Base-by-base conservation (phyloP, 306 rosid genomes). In the Datisca glomerata region DNA sequence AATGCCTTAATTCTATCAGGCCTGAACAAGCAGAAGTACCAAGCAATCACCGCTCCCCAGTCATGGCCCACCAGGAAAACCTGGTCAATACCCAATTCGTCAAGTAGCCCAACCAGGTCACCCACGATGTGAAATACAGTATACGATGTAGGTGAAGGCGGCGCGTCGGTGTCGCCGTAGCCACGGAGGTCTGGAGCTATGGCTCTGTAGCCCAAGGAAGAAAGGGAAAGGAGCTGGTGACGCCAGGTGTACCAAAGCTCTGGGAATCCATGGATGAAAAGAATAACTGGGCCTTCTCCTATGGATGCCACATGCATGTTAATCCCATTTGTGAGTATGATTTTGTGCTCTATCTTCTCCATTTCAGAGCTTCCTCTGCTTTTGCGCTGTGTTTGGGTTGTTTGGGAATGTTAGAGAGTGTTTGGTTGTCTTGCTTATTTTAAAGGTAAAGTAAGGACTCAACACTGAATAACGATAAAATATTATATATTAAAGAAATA, bases 191-290 rank as follows among this genome's bases (percentile, higher is more conserved):
- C 59, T 14, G 49, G 49, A 3, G 59, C 59, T 4, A 53, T 29
- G 24, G 49, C 49, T 1, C 59, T 45, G 49, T 41, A 53, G n/a
- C 59, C 59, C 2, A 53, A 10, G 39, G 39, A 13, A 14, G 59
- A 53, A 34, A 53, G 28, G 15, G 7, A 28, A 32, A 53, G 22
- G 8, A 53, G 59, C 16, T 53, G 59, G 31, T 29, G 59, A 16
- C 59, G 59, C 59, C 59, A 53, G 1, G 59, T 41, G 49, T 53
- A 53, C 59, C 59, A 53, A n/a, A 53, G 49, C 22, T 53, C 59
- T 0, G 59, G 59, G 41, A 53, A 53, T 3, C 49, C 59, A 3
- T 53, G 59, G 18, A 53, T 39, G 14, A 53, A 53, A 21, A 53
- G 49, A 0, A 53, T 19, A 8, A 18, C 32, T 1, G 59, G 41